Base-by-base conservation (phyloP, 257 asterid species). In the Solanum virginianum region DNA sequence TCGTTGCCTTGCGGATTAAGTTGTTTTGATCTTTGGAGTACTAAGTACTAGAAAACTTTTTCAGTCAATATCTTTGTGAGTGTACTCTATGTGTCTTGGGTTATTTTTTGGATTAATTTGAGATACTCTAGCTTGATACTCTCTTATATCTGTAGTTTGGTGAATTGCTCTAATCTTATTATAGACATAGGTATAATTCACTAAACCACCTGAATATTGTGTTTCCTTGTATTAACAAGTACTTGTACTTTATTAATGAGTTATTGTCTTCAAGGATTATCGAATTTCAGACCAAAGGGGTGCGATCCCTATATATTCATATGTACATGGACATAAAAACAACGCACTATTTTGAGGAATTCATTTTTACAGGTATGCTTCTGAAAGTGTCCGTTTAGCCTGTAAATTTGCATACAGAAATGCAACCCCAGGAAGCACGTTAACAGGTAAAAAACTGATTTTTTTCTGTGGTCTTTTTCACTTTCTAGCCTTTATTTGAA, bases 401-500 rank as follows among this genome's bases (percentile, higher is more conserved):
- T 96, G 99, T 86, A 92, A 92, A 83, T 96, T 45, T 84, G 98
- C 98, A 75, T 96, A 96, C 92, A 92, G 99, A 92, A 96, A 96
- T 83, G 98, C 98, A 88, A 93, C 97, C 66, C 96, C 98, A 45
- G 97, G 99, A 88, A 92, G 88, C 93, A 96, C 95, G 81, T 92
- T 96, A 86, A 94, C 90, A 90, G 99, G 99, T 94, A 68, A 82
- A 82, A 49, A 70, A 6, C 20, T 57, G 59, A 9, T 65, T 51
- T 69, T 65, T 51, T 69, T 24, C 84, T 36, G n/a, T 80, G 36
- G 65, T 85, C 16, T 83, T 45, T 51, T 75, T 24, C 62, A 75
- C 14, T 74, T 74, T 74, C 13, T 47, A 47, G 22, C 41, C 2
- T 74, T 74, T 74, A 47, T 47, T 47, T 14, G 81, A 47, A 47